phyloP scores from a whole-genome alignment of 75 land plant species.

The Pinus tabuliformis region DNA sequence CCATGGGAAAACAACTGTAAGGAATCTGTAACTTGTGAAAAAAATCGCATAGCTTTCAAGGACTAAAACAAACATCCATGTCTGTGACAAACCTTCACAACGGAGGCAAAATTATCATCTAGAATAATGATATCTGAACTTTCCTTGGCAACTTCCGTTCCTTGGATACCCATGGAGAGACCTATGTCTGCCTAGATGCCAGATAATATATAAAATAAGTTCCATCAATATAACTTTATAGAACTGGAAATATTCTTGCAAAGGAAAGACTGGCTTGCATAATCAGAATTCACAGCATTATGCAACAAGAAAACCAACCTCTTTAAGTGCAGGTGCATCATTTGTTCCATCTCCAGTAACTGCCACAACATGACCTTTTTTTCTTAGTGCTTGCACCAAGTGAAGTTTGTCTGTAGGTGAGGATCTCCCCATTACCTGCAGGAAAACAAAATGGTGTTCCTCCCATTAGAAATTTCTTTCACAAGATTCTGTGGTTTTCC shows the following conservation, averaged over 20 bases:
- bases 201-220: constrained; percentile 8
- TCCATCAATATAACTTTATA: neutral
- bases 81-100: constrained; percentile 76
- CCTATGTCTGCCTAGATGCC: constrained; percentile 89
- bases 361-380: constrained; percentile 86
- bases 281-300: constrained; percentile 97
- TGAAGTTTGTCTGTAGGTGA: constrained; percentile 93
- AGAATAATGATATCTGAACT: constrained; percentile 92
- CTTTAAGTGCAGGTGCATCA: constrained; percentile 92
- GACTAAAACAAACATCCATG: neutral
- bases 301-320: constrained; percentile 84
- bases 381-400: constrained; percentile 81
- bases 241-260: neutral
- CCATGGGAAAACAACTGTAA: constrained; percentile 27
- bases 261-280: neutral
- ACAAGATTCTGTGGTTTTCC: neutral
- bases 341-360: constrained; percentile 99
- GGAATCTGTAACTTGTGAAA: constrained; percentile 81
- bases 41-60: neutral
- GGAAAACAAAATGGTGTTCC: neutral
- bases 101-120: constrained; percentile 96
- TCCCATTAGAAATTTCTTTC: neutral
- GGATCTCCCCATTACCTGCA: constrained; percentile 97
- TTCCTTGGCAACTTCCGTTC: constrained; percentile 99
- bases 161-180: constrained; percentile 96